Percentiles rank a stretch among this genome's conserved stretches.
Conservation (phyloP, 1,284 basidiomycete genomes). For the Coniferiporia sulphurascens region DNA sequence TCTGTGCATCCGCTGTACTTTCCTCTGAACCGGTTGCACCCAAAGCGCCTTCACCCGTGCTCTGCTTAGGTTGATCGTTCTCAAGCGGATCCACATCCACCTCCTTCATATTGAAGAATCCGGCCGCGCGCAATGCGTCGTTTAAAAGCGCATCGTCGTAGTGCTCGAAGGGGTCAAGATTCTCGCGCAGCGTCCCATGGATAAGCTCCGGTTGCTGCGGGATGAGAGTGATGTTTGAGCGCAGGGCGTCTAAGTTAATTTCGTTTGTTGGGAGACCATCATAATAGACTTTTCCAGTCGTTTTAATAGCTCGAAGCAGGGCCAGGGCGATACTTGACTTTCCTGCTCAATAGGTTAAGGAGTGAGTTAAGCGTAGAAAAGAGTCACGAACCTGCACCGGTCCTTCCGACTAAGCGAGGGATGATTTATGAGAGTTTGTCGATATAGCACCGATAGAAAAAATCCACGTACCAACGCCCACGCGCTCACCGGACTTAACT, state of each 20-base stretch:
- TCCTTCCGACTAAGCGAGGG: constrained; percentile 30
- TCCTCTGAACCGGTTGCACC: constrained; percentile 29
- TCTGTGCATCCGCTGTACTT: neutral
- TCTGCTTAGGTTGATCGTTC: constrained; percentile 28
- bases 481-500: constrained; percentile 37
- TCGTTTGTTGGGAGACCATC: constrained; percentile 28
- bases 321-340: constrained; percentile 37
- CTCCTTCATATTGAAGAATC: constrained; percentile 28
- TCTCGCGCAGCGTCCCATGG: constrained; percentile 23
- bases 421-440: neutral
- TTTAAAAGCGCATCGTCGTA: constrained; percentile 46
- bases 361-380: neutral
- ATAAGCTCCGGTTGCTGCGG: constrained; percentile 40
- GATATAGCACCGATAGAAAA: neutral
- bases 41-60: constrained; percentile 36
- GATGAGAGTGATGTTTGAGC: constrained; percentile 43
- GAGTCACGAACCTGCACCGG: constrained; percentile 32
- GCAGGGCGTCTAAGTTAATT: constrained; percentile 40
- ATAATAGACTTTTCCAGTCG: constrained; percentile 36
- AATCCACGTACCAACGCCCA: constrained; percentile 38
- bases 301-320: constrained; percentile 38
- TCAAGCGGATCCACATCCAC: neutral
- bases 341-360: neutral
- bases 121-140: constrained; percentile 41
- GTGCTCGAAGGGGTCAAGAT: constrained; percentile 37